A percentile compares a stretch with the other conserved stretches of the same genome.
These are phyloP conservation scores for Lipomyces japonicus DNA, from an alignment of 805 yeast species.

Conservation along the genomic window DNA sequence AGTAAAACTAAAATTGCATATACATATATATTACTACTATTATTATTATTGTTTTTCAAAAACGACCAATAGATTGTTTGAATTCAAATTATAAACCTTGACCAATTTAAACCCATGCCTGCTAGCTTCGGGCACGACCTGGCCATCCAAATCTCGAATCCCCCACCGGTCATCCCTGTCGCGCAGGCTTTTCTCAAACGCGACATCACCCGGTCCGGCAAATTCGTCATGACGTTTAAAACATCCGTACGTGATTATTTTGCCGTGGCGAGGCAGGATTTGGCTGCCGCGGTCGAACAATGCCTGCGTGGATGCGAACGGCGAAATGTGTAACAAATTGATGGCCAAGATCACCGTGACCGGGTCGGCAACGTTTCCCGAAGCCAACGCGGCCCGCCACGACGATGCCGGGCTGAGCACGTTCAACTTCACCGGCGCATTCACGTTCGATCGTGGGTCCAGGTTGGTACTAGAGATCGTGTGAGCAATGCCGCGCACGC, in stretches of 20 bases:
- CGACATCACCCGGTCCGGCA: conserved; percentile 18
- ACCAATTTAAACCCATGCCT: conserved; percentile 17
- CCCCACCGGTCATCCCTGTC: conserved; percentile 25
- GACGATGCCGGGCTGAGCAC: conserved; percentile 6
- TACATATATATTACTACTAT: background rate
- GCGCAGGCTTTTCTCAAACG: conserved; percentile 20
- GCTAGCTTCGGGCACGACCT: conserved; percentile 22
- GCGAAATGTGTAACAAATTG: conserved; percentile 26
- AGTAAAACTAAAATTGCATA: background rate
- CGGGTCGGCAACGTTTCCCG: conserved; percentile 7
- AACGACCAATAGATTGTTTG: conserved; percentile 19
- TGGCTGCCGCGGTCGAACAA: conserved; percentile 12
- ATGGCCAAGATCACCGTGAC: conserved; percentile 18
- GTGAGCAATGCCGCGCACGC: conserved; percentile 20
- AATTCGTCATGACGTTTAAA: conserved; percentile 25
- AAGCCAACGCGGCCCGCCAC: conserved; percentile 12
- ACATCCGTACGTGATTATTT: conserved; percentile 24
- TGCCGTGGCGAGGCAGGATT: conserved; percentile 10
- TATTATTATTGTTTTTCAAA: conserved; percentile 6
- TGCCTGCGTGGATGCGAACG: conserved; percentile 16
- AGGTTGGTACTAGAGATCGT: background rate
- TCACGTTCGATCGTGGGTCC: conserved; percentile 4
- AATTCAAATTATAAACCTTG: conserved; percentile 8
- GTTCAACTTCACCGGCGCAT: conserved; percentile 14
- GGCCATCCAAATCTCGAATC: conserved; percentile 22